Evolutionary conservation across 305 asterid genomes (phyloP).

Genomic region (Fraxinus ornus): DNA sequence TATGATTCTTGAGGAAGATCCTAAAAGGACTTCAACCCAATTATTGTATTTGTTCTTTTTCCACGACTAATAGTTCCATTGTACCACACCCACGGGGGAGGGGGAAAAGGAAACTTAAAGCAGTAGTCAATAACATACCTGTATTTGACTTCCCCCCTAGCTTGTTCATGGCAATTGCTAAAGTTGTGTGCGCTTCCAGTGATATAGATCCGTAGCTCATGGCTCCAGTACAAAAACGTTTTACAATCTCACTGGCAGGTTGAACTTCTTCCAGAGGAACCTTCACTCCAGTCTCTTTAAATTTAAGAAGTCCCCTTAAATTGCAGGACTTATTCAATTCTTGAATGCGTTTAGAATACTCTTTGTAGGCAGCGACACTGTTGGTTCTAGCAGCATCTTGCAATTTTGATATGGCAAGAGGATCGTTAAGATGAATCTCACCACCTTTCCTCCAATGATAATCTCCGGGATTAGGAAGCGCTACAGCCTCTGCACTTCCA

Average conservation of each 20-base stretch:
- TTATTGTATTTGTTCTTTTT: neutral
- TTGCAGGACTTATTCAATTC: constrained; percentile 87
- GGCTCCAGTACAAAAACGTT: constrained; percentile 94
- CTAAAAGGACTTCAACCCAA: neutral
- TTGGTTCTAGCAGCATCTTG: constrained; percentile 94
- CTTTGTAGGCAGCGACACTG: constrained; percentile 92
- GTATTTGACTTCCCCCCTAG: constrained; percentile 97
- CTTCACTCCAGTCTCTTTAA: constrained; percentile 57
- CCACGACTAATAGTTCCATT: neutral
- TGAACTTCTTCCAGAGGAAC: constrained; percentile 90
- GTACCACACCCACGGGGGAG: neutral
- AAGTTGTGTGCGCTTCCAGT: constrained; percentile 91
- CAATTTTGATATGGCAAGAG: constrained; percentile 90
- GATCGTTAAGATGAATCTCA: constrained; percentile 92
- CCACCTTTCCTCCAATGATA: constrained; percentile 99
- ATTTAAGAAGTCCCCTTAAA: constrained; percentile 91
- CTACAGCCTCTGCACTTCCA: constrained; percentile 94
- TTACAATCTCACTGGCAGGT: constrained; percentile 93
- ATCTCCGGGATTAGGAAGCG: constrained; percentile 98
- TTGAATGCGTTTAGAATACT: constrained; percentile 81
- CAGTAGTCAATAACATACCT: constrained; percentile 42
- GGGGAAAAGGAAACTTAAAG: neutral
- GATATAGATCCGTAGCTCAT: constrained; percentile 99
- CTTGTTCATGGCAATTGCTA: constrained; percentile 92
- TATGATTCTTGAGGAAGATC: neutral